Conservation (phyloP, 768 basidiomycete species). For the Boletus fagicola region DNA sequence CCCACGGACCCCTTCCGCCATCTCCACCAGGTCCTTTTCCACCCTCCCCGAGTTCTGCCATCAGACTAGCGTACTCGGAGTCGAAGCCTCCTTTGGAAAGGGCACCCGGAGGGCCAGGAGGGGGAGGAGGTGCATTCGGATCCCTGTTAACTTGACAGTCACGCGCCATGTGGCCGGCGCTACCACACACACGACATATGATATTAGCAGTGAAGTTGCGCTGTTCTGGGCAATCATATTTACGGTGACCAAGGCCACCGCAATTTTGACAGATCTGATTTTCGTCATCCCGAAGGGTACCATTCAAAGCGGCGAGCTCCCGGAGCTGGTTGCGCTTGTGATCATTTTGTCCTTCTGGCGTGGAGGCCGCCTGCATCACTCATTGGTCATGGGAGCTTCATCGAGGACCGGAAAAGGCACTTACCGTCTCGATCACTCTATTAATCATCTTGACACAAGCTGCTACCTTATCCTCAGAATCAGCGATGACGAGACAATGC, state of each 20-base stretch:
- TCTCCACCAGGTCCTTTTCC: slow-evolving; percentile 55
- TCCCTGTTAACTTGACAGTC: slow-evolving; percentile 95
- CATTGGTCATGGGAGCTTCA: neutral
- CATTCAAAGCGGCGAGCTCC: slow-evolving; percentile 95
- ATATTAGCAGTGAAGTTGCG: slow-evolving; percentile 99
- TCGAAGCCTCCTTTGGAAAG: slow-evolving; percentile 81
- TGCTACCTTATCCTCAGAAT: slow-evolving; percentile 87
- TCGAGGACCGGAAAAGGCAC: slow-evolving; percentile 25
- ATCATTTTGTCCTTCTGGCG: slow-evolving; percentile 98
- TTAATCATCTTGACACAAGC: slow-evolving; percentile 95
- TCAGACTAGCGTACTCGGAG: slow-evolving; percentile 94
- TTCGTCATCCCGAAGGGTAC: slow-evolving; percentile 98
- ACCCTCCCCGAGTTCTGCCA: slow-evolving; percentile 96
- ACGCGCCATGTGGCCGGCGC: slow-evolving; percentile 98
- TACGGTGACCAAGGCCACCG: slow-evolving; percentile 90
- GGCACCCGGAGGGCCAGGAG: slow-evolving; percentile 34
- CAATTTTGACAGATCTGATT: slow-evolving; percentile 99
- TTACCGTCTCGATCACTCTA: slow-evolving; percentile 94
- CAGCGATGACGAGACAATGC: slow-evolving; percentile 94
- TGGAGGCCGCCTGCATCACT: slow-evolving; percentile 82
- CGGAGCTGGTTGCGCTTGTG: slow-evolving; percentile 99
- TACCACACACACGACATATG: slow-evolving; percentile 97
- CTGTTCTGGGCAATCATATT: slow-evolving; percentile 99
- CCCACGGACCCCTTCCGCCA: slow-evolving; percentile 53
- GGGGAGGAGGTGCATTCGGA: slow-evolving; percentile 66